These are phyloP conservation scores for Globisporangium heterothallicum DNA, from an alignment of 352 stramenopile genomes.

Conservation along the genomic window DNA sequence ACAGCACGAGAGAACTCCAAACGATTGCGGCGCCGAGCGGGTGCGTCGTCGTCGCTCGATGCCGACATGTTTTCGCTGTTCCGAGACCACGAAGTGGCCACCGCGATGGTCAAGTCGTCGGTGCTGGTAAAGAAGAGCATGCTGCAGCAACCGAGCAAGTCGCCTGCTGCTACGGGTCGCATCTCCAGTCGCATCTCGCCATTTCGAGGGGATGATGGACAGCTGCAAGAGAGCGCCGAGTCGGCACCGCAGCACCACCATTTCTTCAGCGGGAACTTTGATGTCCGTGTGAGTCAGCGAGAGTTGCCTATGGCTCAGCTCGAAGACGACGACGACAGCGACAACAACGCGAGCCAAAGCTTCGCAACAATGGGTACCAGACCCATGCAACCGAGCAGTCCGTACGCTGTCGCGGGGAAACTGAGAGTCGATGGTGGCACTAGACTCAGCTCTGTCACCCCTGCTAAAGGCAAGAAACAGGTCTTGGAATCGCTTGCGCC, in stretches of 20 bases:
- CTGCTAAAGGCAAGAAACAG: background rate
- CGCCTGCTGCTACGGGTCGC: background rate
- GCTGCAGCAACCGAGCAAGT: conserved; percentile 10
- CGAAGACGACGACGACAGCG: conserved; percentile 2
- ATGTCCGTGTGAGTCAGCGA: background rate
- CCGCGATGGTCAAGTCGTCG: conserved; percentile 32
- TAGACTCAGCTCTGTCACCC: background rate
- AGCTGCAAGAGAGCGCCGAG: background rate
- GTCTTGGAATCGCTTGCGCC: background rate
- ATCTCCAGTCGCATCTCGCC: conserved; percentile 15
- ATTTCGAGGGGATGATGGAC: conserved; percentile 4
- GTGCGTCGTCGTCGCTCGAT: conserved; percentile 10
- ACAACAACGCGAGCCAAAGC: background rate
- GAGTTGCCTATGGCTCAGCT: conserved; percentile 1
- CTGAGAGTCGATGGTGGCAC: background rate
- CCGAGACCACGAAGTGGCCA: conserved; percentile 18
- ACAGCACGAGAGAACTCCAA: conserved; percentile 36
- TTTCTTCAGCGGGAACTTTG: conserved; percentile 15
- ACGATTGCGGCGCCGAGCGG: conserved; percentile 31
- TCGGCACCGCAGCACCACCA: background rate
- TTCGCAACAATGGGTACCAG: too few relatives aligned
- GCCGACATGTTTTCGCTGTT: conserved; percentile 19
- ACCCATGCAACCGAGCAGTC: background rate
- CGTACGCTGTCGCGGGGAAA: background rate
- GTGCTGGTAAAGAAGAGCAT: conserved; percentile 17